These are phyloP conservation scores for Pseudogymnoascus sp. DNA, from an alignment of 2,329 filamentous ascomycete genomes.

Conservation along the genomic window DNA sequence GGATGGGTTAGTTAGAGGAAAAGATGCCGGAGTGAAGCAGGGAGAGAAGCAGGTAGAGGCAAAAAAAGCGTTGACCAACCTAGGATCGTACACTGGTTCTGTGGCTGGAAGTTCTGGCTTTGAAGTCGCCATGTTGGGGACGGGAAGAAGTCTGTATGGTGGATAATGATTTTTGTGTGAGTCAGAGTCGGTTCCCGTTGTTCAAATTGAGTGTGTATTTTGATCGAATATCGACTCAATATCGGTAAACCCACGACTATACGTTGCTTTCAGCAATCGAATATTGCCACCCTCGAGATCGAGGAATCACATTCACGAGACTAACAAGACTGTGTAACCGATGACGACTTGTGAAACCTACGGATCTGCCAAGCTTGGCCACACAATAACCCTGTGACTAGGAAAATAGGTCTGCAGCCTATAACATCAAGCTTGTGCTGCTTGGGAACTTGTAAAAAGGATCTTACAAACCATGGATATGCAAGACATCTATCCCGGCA, in stretches of 20 bases:
- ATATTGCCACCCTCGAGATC: not conserved
- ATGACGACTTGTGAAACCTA: not conserved
- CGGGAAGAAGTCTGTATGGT: not conserved
- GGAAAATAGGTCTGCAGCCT: not conserved
- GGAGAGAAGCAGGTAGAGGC: not conserved
- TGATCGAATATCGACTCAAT: not conserved
- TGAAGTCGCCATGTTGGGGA: not conserved
- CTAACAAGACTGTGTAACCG: not conserved
- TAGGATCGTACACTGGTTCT: not conserved
- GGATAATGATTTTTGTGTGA: not conserved
- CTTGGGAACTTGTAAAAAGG: not conserved
- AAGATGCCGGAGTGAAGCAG: not conserved
- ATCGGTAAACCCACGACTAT: not conserved
- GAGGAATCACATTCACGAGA: not conserved
- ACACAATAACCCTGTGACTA: not conserved
- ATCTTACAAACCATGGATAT: not conserved
- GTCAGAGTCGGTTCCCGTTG: not conserved
- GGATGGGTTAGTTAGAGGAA: not conserved
- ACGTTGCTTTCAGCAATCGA: not conserved
- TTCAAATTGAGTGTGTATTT: not conserved
- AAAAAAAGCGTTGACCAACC: not conserved
- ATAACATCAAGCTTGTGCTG: not conserved
- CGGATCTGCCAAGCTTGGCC: not conserved
- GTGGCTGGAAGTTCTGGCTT: not conserved
- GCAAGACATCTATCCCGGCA: not conserved